Evolutionary conservation across 2,329 filamentous ascomycete species (phyloP).

Genomic region (Fonsecaea erecta): DNA sequence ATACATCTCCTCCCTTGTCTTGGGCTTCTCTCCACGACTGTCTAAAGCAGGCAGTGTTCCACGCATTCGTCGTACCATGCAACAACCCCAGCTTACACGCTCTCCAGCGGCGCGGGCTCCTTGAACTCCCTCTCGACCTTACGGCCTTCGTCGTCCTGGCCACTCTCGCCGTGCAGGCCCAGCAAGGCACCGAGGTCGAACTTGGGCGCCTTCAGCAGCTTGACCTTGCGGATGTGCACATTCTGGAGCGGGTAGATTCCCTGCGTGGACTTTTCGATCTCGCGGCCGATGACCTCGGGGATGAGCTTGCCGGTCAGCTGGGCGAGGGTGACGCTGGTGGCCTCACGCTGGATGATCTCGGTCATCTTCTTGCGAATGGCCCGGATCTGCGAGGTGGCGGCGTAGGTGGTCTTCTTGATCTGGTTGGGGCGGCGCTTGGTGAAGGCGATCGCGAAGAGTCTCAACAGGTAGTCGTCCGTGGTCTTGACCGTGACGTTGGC

Average conservation of each 20-base stretch:
- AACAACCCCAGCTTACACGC: constrained; percentile 68
- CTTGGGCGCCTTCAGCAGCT: constrained; percentile 98
- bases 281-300: constrained; percentile 97
- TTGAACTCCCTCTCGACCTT: constrained; percentile 99
- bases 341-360: constrained; percentile 98
- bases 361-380: constrained; percentile 99
- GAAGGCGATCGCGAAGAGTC: constrained; percentile 98
- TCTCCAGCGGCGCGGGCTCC: constrained; percentile 87
- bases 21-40: background rate
- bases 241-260: constrained; percentile 99
- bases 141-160: constrained; percentile 93
- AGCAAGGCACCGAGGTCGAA: constrained; percentile 97
- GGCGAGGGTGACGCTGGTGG: constrained; percentile 87
- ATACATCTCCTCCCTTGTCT: background rate
- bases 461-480: constrained; percentile 99
- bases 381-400: constrained; percentile 93
- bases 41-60: background rate
- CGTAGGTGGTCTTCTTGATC: constrained; percentile 99
- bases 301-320: constrained; percentile 99
- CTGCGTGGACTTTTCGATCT: constrained; percentile 99
- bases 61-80: background rate
- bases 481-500: constrained; percentile 99
- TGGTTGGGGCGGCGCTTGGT: constrained; percentile 99
- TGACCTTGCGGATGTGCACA: constrained; percentile 99
- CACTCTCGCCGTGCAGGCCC: constrained; percentile 95